phyloP scores from a whole-genome alignment of 805 yeast genomes.

The Candida sphagnicola region DNA sequence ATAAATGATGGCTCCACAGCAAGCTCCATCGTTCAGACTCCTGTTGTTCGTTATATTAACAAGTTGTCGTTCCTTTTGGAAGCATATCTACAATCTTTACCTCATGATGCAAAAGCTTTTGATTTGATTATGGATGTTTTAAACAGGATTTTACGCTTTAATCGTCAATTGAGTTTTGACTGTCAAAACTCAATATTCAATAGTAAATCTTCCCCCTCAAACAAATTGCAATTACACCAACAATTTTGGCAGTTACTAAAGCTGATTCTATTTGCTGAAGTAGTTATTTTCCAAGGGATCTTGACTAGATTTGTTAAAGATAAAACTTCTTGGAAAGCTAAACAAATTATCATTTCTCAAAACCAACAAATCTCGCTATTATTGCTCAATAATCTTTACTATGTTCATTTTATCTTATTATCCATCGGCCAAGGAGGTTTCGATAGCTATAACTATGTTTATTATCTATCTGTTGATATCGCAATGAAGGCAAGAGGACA shows the following conservation, averaged over 20 bases:
- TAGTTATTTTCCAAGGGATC: slow-evolving; percentile 50
- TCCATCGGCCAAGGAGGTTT: slow-evolving; percentile 63
- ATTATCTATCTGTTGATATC: slow-evolving; percentile 44
- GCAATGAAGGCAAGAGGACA: slow-evolving; percentile 18
- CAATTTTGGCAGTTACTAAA: slow-evolving; percentile 39
- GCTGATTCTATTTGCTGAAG: slow-evolving; percentile 42
- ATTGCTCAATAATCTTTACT: slow-evolving; percentile 39
- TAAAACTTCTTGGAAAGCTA: not conserved
- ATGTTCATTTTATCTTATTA: slow-evolving; percentile 45
- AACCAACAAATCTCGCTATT: slow-evolving; percentile 22
- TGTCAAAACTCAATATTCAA: slow-evolving; percentile 14
- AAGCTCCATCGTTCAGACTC: slow-evolving; percentile 24
- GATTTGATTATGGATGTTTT: slow-evolving; percentile 17
- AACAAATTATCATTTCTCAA: not conserved
- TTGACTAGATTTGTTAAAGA: slow-evolving; percentile 29
- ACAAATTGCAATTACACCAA: slow-evolving; percentile 8
- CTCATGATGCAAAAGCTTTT: slow-evolving; percentile 10
- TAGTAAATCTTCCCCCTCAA: slow-evolving; percentile 9
- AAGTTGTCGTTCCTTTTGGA: slow-evolving; percentile 45
- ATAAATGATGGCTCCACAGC: slow-evolving; percentile 8
- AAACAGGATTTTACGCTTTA: slow-evolving; percentile 24
- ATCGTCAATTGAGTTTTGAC: slow-evolving; percentile 16
- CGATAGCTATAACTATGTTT: slow-evolving; percentile 58
- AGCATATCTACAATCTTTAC: slow-evolving; percentile 20
- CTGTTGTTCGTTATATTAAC: slow-evolving; percentile 47